Conservation (phyloP, 495 filamentous ascomycete species). For the Friedmanniomyces simplex region DNA sequence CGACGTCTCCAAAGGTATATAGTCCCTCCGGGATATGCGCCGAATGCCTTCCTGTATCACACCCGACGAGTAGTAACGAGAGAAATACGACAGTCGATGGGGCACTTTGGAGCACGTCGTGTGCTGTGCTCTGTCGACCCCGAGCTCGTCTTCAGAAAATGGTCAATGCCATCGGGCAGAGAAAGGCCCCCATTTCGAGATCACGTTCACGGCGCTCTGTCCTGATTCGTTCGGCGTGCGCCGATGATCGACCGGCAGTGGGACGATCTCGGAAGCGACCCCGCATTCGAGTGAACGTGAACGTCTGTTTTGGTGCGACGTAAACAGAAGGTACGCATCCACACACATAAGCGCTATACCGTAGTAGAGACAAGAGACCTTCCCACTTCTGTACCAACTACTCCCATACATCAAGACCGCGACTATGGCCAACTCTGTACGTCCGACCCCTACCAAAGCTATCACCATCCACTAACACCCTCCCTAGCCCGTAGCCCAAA, state of each 20-base stretch:
- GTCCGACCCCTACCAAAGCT: neutral
- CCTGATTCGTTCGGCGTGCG: neutral
- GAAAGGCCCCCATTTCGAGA: neutral
- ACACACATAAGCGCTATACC: neutral
- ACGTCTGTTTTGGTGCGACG: neutral
- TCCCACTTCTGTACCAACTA: neutral
- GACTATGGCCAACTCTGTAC: slow-evolving; percentile 17
- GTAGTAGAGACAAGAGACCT: too few relatives aligned
- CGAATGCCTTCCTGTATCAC: too few relatives aligned
- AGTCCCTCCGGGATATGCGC: too few relatives aligned
- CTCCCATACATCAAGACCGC: neutral
- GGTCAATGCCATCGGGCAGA: neutral
- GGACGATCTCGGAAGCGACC: too few relatives aligned
- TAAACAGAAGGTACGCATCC: neutral
- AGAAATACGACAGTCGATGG: neutral
- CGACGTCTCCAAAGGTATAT: too few relatives aligned
- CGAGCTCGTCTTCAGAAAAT: neutral
- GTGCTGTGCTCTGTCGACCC: neutral
- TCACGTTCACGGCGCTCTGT: neutral
- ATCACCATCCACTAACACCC: slow-evolving; percentile 3
- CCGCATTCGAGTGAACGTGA: neutral
- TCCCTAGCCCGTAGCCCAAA: slow-evolving; percentile 59
- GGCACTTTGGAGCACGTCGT: neutral
- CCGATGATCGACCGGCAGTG: neutral
- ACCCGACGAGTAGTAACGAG: too few relatives aligned